phyloP scores from a whole-genome alignment of 2,329 filamentous ascomycete species.

The Aaosphaeria arxii region DNA sequence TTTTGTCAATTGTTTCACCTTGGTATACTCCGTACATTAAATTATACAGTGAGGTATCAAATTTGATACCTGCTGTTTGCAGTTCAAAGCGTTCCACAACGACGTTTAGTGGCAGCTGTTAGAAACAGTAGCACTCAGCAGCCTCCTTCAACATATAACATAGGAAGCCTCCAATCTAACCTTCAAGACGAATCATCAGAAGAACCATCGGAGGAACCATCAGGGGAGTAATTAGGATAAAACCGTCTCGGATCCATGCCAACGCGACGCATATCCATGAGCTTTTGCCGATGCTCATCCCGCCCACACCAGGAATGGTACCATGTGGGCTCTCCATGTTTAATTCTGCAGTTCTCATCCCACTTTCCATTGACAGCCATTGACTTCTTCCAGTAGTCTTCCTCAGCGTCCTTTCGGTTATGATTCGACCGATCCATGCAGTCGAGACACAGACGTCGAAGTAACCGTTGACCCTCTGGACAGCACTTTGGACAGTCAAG shows the following conservation, averaged over 20 bases:
- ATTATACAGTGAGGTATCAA: no score
- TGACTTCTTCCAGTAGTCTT: slow-evolving; percentile 19
- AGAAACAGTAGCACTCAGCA: no score
- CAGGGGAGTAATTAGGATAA: no score
- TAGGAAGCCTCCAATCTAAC: no score
- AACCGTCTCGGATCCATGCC: background rate
- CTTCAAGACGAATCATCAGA: no score
- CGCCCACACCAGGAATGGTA: slow-evolving; percentile 24
- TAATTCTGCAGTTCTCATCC: slow-evolving; percentile 21
- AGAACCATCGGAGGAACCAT: no score
- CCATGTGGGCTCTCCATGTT: slow-evolving; percentile 26
- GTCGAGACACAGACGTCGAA: slow-evolving; percentile 32
- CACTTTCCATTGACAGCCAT: slow-evolving; percentile 12
- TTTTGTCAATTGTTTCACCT: no score
- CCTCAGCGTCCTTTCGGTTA: slow-evolving; percentile 7
- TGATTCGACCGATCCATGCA: slow-evolving; percentile 21
- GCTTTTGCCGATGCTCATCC: slow-evolving; percentile 14
- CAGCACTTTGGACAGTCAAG: background rate
- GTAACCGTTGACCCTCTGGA: background rate
- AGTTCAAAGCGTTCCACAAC: no score
- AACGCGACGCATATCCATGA: background rate
- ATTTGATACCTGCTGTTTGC: no score
- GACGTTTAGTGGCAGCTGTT: no score
- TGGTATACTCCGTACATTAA: no score
- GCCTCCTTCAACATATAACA: no score